phyloP scores from a whole-genome alignment of 2,329 filamentous ascomycete species.

The Ascochyta fabae region DNA sequence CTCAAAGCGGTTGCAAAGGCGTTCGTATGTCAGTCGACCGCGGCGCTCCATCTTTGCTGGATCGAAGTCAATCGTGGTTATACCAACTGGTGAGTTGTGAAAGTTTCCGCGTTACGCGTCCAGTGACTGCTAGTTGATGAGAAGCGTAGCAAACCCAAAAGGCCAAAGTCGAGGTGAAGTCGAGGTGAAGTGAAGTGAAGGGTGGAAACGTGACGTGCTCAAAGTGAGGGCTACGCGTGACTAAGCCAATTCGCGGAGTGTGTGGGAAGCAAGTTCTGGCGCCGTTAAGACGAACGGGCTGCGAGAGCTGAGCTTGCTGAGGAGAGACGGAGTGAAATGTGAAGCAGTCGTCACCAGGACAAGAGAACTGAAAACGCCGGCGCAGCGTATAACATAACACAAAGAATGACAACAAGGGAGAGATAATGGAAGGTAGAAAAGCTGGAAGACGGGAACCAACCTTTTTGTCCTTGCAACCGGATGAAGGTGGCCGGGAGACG shows the following conservation, averaged over 20 bases:
- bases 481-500: neutral
- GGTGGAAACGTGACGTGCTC: neutral
- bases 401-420: neutral
- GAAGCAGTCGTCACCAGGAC: neutral
- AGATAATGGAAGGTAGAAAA: neutral
- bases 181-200: conserved; percentile 2
- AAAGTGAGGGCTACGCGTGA: conserved; percentile 2
- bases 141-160: conserved; percentile 5
- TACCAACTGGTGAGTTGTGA: neutral
- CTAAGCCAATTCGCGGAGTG: neutral
- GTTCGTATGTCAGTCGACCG: conserved; percentile 2
- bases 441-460: neutral
- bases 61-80: neutral
- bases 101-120: neutral
- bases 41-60: neutral
- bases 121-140: neutral
- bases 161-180: neutral
- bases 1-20: neutral
- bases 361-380: neutral
- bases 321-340: neutral
- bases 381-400: too few relatives aligned
- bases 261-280: neutral
- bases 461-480: neutral
- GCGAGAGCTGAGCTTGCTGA: neutral
- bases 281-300: neutral